Evolutionary conservation across 441 rosid species (phyloP).

Genomic region (Populus hybrid): DNA sequence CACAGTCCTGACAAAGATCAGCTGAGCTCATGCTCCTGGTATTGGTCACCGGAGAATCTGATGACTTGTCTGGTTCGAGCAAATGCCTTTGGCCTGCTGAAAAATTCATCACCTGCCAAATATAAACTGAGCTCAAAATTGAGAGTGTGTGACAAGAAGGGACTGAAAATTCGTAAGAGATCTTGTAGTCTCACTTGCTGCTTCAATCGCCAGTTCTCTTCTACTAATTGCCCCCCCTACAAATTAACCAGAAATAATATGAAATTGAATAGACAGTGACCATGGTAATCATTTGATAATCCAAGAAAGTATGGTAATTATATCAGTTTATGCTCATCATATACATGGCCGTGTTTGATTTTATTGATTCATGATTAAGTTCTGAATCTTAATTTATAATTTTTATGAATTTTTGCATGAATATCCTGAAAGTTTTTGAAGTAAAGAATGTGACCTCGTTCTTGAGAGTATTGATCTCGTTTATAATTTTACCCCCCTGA

Average conservation of each 20-base stretch:
- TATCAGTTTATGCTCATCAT: too few species aligned
- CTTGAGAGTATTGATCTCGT: constrained; percentile 27
- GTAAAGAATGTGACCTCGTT: constrained; percentile 26
- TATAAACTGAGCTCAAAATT: neutral
- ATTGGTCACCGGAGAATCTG: constrained; percentile 13
- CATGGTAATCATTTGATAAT: neutral
- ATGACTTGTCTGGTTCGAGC: constrained; percentile 17
- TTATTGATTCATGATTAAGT: neutral
- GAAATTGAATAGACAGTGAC: neutral
- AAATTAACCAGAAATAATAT: neutral
- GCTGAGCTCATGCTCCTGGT: constrained; percentile 11
- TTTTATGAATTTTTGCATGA: neutral
- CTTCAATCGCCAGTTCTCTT: constrained; percentile 31
- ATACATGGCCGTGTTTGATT: too few species aligned
- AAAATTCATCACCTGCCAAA: constrained; percentile 18
- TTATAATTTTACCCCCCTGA: constrained; percentile 23
- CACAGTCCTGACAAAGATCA: constrained; percentile 15
- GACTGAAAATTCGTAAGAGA: neutral
- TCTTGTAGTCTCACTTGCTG: constrained; percentile 19
- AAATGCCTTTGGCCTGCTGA: neutral
- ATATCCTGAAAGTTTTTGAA: neutral
- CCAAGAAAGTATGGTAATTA: too few species aligned
- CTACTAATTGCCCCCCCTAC: constrained; percentile 29
- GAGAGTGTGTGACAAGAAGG: neutral
- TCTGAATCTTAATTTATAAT: neutral